Evolutionary conservation across 2,329 filamentous ascomycete genomes (phyloP).

Genomic region (Colletotrichum chrysophilum): DNA sequence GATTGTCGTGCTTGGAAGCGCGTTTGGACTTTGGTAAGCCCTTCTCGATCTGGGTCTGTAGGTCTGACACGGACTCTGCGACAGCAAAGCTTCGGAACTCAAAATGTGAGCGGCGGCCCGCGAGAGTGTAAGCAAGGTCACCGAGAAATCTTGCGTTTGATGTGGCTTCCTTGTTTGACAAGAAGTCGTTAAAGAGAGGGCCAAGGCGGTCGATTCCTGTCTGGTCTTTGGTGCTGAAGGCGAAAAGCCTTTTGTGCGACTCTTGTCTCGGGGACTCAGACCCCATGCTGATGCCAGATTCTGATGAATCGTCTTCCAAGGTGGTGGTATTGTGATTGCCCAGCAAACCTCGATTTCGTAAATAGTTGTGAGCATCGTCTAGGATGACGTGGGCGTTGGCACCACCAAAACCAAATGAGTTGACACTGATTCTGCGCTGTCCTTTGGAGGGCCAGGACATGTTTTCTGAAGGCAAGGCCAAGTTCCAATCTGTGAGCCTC

Average conservation of each 20-base stretch:
- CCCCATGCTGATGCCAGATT: background rate
- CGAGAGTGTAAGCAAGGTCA: background rate
- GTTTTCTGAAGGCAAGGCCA: constrained; percentile 32
- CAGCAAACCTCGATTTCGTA: background rate
- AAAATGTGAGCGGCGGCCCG: background rate
- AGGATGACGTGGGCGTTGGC: constrained; percentile 16
- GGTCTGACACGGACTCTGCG: background rate
- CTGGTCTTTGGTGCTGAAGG: background rate
- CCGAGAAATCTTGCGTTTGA: background rate
- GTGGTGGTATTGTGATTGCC: background rate
- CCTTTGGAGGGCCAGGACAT: constrained; percentile 33
- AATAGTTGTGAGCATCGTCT: constrained; percentile 33
- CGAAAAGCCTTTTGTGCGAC: background rate
- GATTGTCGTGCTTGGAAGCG: background rate
- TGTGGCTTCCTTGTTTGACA: background rate
- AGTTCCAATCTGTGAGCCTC: constrained; percentile 23
- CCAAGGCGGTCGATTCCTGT: background rate
- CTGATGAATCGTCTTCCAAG: background rate
- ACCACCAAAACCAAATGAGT: constrained; percentile 15
- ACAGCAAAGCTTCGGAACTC: background rate
- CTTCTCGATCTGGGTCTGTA: background rate
- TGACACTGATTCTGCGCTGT: constrained; percentile 48
- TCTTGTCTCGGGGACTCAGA: background rate
- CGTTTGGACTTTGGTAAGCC: background rate
- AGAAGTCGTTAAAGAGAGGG: background rate